Conservation (phyloP, 2,329 filamentous ascomycete species). For the Fusarium tupiense region DNA sequence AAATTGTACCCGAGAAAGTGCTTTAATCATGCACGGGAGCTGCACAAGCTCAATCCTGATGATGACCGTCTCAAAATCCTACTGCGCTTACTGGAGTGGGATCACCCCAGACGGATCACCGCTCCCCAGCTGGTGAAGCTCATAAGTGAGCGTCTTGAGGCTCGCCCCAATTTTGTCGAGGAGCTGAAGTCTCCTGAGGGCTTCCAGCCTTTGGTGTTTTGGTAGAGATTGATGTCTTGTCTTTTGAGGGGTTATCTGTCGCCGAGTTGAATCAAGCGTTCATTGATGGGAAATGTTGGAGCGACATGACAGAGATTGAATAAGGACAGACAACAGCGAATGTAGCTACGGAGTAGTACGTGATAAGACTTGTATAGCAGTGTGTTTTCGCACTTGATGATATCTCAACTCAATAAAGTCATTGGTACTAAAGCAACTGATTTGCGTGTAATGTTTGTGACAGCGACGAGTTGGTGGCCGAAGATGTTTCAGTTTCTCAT, state of each 20-base stretch:
- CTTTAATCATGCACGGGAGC: constrained; percentile 31
- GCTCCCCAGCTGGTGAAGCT: constrained; percentile 33
- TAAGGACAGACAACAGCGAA: neutral
- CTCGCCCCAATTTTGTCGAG: neutral
- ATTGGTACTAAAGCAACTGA: neutral
- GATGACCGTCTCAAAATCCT: constrained; percentile 40
- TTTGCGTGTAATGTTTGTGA: neutral
- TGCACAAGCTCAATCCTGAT: constrained; percentile 40
- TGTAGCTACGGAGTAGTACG: neutral
- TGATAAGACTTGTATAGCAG: neutral
- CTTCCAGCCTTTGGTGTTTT: constrained; percentile 43
- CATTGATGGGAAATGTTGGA: neutral
- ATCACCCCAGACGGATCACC: constrained; percentile 26
- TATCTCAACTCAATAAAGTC: neutral
- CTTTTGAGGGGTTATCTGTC: neutral
- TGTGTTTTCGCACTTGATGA: neutral
- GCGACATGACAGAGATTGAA: neutral
- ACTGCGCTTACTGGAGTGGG: constrained; percentile 35
- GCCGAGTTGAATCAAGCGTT: neutral
- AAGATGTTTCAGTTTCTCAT: neutral
- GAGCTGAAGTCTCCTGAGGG: constrained; percentile 37
- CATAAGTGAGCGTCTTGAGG: constrained; percentile 7
- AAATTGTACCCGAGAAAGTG: constrained; percentile 40
- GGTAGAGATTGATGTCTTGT: constrained; percentile 28
- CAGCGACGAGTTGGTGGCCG: neutral